phyloP scores from a whole-genome alignment of 495 filamentous ascomycete species.

The Elasticomyces elasticus region DNA sequence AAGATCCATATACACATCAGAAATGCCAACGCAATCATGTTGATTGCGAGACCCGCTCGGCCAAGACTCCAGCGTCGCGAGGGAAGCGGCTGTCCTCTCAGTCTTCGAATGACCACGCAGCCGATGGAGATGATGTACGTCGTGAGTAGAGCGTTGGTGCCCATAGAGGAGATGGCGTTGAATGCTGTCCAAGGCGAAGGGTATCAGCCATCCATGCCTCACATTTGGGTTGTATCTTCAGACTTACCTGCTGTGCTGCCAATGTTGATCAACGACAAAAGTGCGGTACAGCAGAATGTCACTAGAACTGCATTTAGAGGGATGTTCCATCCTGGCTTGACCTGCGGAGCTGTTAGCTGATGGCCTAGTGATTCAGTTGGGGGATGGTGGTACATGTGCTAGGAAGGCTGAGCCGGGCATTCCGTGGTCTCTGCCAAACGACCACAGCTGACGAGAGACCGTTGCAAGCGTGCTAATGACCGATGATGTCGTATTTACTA shows the following conservation, averaged over 20 bases:
- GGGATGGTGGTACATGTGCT: background rate
- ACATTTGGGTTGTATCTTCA: too few species aligned
- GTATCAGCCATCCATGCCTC: too few species aligned
- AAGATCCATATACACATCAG: conserved; percentile 16
- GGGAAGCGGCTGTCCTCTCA: conserved; percentile 4
- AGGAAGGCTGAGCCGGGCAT: conserved; percentile 7
- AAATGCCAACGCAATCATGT: conserved; percentile 21
- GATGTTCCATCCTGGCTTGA: conserved; percentile 23
- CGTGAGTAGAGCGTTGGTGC: conserved; percentile 3
- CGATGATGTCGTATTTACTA: background rate
- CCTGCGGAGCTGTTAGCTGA: background rate
- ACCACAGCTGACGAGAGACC: conserved; percentile 15
- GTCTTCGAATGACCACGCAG: conserved; percentile 4
- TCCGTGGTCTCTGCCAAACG: conserved; percentile 17
- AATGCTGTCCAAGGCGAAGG: too few species aligned
- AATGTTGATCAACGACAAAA: conserved; percentile 51
- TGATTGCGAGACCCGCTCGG: conserved; percentile 13
- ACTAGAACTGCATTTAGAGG: conserved; percentile 12
- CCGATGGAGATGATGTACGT: conserved; percentile 16
- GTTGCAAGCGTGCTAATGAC: conserved; percentile 10
- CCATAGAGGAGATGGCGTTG: conserved; percentile 43
- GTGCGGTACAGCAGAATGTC: background rate
- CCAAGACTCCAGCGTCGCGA: conserved; percentile 9
- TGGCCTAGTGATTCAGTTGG: background rate
- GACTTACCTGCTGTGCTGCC: conserved; percentile 44